Evolutionary conservation across 1,284 basidiomycete genomes (phyloP).

Genomic region (Leccinum griseonigrum): DNA sequence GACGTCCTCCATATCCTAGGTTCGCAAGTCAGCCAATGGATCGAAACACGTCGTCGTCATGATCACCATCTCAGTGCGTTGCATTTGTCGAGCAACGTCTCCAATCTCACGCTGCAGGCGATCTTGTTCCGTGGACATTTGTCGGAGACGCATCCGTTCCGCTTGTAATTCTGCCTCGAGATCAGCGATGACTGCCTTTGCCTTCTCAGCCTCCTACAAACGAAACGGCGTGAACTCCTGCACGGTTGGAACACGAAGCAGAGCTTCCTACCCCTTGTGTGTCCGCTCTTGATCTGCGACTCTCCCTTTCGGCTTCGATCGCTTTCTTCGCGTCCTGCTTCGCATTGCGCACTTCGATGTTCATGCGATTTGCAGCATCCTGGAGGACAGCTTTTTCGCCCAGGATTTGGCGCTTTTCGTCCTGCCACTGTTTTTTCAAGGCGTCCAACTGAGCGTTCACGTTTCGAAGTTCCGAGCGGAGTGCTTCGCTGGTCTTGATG

Average conservation of each 20-base stretch:
- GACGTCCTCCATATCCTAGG: conserved; percentile 73
- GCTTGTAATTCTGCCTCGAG: conserved; percentile 65
- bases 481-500: conserved; percentile 58
- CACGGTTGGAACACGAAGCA: background rate
- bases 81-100: conserved; percentile 57
- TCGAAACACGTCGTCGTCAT: background rate
- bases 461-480: conserved; percentile 53
- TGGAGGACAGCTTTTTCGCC: conserved; percentile 71
- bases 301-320: conserved; percentile 39
- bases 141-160: conserved; percentile 63
- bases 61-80: conserved; percentile 63
- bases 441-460: conserved; percentile 61
- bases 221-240: conserved; percentile 3
- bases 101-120: conserved; percentile 61
- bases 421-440: conserved; percentile 66
- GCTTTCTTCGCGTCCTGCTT: conserved; percentile 55
- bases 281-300: conserved; percentile 45
- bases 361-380: conserved; percentile 63
- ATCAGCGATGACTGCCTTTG: conserved; percentile 59
- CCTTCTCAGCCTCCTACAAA: conserved; percentile 64
- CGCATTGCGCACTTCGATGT: conserved; percentile 53
- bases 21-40: conserved; percentile 13
- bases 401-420: conserved; percentile 56
- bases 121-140: conserved; percentile 60
- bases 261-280: conserved; percentile 50